Evolutionary conservation across 2,329 filamentous ascomycete genomes (phyloP).

Genomic region (Gnomoniopsis smithogilvyi): DNA sequence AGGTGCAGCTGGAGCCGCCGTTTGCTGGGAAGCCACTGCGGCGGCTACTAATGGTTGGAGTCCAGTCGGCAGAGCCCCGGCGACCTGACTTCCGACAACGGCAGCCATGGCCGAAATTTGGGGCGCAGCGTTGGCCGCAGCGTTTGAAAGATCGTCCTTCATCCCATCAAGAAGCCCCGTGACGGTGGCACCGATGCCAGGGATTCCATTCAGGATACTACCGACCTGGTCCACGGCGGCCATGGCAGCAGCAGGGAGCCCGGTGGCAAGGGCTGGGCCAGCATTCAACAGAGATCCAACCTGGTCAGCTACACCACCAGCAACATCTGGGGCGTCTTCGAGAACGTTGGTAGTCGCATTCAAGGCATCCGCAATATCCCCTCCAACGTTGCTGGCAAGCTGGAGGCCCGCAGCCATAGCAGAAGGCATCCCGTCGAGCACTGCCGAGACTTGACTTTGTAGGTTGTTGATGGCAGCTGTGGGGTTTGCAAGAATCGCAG

Average conservation of each 20-base stretch:
- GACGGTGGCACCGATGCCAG: not conserved
- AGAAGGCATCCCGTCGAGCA: conserved; percentile 14
- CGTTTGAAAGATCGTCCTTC: conserved; percentile 9
- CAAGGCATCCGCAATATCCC: conserved; percentile 11
- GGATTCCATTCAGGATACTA: conserved; percentile 5
- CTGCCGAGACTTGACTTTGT: conserved; percentile 12
- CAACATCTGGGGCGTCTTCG: conserved; percentile 10
- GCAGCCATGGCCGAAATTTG: conserved; percentile 13
- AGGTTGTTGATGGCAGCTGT: conserved; percentile 9
- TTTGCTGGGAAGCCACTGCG: conserved; percentile 10
- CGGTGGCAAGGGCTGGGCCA: conserved; percentile 16
- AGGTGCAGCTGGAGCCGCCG: conserved; percentile 6
- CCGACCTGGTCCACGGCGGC: conserved; percentile 13
- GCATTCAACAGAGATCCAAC: conserved; percentile 15
- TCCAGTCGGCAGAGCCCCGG: conserved; percentile 8
- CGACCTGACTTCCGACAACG: conserved; percentile 7
- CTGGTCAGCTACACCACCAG: conserved; percentile 13
- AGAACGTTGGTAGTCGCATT: conserved; percentile 12
- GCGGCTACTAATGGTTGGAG: conserved; percentile 10
- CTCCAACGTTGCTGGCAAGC: conserved; percentile 14
- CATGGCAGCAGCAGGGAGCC: conserved; percentile 16
- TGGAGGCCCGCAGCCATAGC: conserved; percentile 15
- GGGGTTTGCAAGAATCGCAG: conserved; percentile 11
- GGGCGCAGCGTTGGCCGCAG: conserved; percentile 8
- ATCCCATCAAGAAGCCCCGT: conserved; percentile 3